A percentile compares a stretch with the other conserved stretches of the same genome.
Conservation (phyloP, 2,329 filamentous ascomycete species). For the Metarhizium rileyi region DNA sequence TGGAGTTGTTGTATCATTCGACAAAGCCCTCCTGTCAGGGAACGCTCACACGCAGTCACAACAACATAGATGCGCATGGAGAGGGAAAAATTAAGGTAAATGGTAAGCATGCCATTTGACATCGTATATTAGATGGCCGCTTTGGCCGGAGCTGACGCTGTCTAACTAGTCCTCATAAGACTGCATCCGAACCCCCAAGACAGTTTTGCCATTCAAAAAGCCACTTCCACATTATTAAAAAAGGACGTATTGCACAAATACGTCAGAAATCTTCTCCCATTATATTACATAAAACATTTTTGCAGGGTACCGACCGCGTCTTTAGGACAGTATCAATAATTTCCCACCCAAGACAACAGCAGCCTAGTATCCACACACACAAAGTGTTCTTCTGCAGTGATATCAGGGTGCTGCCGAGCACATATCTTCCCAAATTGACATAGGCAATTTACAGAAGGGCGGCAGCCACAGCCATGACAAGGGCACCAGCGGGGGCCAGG, state of each 20-base stretch:
- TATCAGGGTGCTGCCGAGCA: background rate
- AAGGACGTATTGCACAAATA: background rate
- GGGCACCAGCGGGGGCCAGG: conserved; percentile 9
- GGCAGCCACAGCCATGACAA: conserved; percentile 10
- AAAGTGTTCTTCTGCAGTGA: background rate
- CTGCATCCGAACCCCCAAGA: background rate
- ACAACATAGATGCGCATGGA: background rate
- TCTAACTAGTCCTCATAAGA: conserved; percentile 1
- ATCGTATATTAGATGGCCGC: conserved; percentile 1
- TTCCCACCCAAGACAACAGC: background rate
- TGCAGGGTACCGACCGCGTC: background rate
- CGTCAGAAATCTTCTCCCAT: background rate
- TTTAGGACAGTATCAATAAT: background rate
- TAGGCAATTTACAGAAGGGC: conserved; percentile 5
- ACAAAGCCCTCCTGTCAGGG: too few relatives aligned
- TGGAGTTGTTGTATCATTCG: too few relatives aligned
- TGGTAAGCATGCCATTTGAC: background rate
- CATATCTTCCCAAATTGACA: background rate
- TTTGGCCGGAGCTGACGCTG: background rate
- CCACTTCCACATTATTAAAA: background rate
- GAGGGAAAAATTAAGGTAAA: background rate
- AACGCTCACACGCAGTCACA: too few relatives aligned
- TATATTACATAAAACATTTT: conserved; percentile 2
- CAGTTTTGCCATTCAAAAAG: background rate
- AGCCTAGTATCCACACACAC: background rate